Evolutionary conservation across 2,329 filamentous ascomycete genomes (phyloP).

Genomic region (Torrubiella hemipterigena): DNA sequence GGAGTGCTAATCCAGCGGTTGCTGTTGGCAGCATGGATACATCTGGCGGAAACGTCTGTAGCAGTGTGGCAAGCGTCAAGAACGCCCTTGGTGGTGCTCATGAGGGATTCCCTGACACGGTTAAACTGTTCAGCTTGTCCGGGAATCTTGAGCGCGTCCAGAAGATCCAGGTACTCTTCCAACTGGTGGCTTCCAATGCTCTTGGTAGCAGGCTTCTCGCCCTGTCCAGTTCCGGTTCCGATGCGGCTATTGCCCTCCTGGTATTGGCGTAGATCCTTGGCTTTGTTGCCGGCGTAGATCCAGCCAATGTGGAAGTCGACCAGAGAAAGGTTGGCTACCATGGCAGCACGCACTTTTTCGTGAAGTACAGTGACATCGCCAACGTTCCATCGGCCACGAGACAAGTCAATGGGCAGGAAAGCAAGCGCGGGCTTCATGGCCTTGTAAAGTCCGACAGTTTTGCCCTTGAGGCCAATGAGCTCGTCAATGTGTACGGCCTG

Average conservation of each 20-base stretch:
- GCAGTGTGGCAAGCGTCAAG: constrained; percentile 9
- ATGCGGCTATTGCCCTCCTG: neutral
- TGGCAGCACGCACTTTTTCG: constrained; percentile 20
- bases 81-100: constrained; percentile 14
- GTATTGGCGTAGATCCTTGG: constrained; percentile 4
- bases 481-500: constrained; percentile 13
- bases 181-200: constrained; percentile 14
- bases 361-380: constrained; percentile 27
- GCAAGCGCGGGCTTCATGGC: constrained; percentile 23
- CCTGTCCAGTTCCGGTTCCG: neutral
- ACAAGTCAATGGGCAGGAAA: constrained; percentile 34
- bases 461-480: constrained; percentile 14
- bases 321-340: constrained; percentile 21
- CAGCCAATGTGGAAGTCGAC: constrained; percentile 30
- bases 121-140: constrained; percentile 19
- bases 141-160: constrained; percentile 23
- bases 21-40: constrained; percentile 16
- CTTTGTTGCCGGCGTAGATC: constrained; percentile 11
- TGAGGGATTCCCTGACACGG: constrained; percentile 20
- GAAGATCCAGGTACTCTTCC: constrained; percentile 18
- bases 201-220: neutral
- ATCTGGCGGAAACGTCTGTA: constrained; percentile 9
- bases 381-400: constrained; percentile 29
- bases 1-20: constrained; percentile 17
- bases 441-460: constrained; percentile 23